Conservation (phyloP, 257 asterid species). For the Fraxinus cuspidata region DNA sequence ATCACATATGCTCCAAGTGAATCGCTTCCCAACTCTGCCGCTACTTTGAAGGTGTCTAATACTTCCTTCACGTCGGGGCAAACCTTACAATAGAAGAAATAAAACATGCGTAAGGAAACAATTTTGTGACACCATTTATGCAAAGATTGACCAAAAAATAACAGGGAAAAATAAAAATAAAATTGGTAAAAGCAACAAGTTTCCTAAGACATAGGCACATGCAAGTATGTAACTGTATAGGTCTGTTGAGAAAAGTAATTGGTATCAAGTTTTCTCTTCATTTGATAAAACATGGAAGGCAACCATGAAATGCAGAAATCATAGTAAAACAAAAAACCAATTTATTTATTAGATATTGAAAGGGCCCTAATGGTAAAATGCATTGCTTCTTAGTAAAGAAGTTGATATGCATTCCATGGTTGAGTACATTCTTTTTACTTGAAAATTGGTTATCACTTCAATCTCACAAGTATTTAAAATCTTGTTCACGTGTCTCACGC, state of each 20-base stretch:
- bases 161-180: neutral
- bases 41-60: constrained; percentile 89
- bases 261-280: neutral
- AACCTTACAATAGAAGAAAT: constrained; percentile 47
- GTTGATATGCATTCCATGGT: neutral
- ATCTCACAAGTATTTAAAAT: neutral
- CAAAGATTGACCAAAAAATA: neutral
- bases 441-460: neutral
- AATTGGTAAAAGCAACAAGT: neutral
- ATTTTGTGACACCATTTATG: neutral
- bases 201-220: neutral
- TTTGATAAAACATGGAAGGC: neutral
- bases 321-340: neutral
- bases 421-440: neutral
- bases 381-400: neutral
- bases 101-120: neutral
- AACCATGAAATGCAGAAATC: neutral
- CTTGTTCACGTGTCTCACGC: neutral
- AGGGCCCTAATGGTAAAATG: neutral
- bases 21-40: constrained; percentile 91
- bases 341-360: neutral
- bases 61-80: constrained; percentile 86
- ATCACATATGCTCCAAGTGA: constrained; percentile 97
- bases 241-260: neutral
- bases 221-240: neutral